Evolutionary conservation across 768 basidiomycete species (phyloP).

Genomic region (Kwoniella heveanensis): DNA sequence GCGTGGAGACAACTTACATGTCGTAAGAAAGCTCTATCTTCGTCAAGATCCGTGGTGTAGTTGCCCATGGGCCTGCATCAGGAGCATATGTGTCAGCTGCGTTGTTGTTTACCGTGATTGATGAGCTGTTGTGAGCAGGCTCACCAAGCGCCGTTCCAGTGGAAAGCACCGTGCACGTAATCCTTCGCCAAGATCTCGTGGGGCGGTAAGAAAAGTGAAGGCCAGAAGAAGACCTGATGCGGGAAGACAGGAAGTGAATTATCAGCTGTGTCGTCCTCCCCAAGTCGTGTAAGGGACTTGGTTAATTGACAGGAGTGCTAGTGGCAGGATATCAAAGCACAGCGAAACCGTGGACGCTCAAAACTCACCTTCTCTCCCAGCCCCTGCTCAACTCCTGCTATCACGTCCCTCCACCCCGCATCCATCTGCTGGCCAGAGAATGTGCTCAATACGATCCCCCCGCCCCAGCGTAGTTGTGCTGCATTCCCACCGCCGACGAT

Average conservation of each 20-base stretch:
- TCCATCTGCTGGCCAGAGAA: constrained; percentile 49
- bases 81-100: background rate
- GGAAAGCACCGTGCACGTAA: constrained; percentile 49
- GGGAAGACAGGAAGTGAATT: background rate
- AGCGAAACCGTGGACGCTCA: too few relatives aligned
- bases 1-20: constrained; percentile 25
- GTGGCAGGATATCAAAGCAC: too few relatives aligned
- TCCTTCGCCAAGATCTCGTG: constrained; percentile 40
- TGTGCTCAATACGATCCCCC: constrained; percentile 44
- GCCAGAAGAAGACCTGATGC: constrained; percentile 53
- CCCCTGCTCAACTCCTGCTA: constrained; percentile 19
- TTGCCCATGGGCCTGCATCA: constrained; percentile 25
- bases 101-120: background rate
- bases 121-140: constrained; percentile 2
- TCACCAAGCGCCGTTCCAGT: constrained; percentile 56
- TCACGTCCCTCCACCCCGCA: constrained; percentile 29
- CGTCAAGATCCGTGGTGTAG: constrained; percentile 27
- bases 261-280: too few relatives aligned
- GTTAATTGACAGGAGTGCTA: too few relatives aligned
- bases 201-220: constrained; percentile 55
- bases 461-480: constrained; percentile 31
- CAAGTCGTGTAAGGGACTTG: too few relatives aligned
- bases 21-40: constrained; percentile 48
- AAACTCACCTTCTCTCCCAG: constrained; percentile 40
- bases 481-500: constrained; percentile 14